phyloP scores from a whole-genome alignment of 768 basidiomycete species.

The Lactifluus rugatus region DNA sequence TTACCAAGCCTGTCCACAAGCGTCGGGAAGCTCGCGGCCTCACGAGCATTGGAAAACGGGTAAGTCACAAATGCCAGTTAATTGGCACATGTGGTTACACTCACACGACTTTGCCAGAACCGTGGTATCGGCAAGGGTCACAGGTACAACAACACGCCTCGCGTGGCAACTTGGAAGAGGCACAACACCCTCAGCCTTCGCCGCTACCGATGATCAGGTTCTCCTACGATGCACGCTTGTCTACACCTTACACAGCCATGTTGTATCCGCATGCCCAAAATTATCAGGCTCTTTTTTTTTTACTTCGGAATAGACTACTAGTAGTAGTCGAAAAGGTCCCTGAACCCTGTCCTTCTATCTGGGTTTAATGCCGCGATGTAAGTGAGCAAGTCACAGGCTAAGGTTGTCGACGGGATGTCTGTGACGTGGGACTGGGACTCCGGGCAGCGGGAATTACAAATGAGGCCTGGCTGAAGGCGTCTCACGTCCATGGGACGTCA shows the following conservation, averaged over 20 bases:
- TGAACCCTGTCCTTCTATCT: not conserved
- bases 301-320: too few species aligned
- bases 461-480: too few species aligned
- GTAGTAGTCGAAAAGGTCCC: not conserved
- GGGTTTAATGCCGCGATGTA: conserved; percentile 2
- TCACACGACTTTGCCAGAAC: conserved; percentile 43
- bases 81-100: conserved; percentile 3
- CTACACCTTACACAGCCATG: conserved; percentile 15
- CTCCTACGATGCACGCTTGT: conserved; percentile 19
- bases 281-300: not conserved
- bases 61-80: conserved; percentile 27
- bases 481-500: too few species aligned
- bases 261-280: conserved; percentile 24
- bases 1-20: conserved; percentile 96
- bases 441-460: too few species aligned
- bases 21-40: conserved; percentile 96
- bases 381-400: too few species aligned
- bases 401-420: too few species aligned
- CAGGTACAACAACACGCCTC: conserved; percentile 87
- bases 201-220: conserved; percentile 61
- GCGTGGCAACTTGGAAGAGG: conserved; percentile 88
- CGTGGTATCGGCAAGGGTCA: conserved; percentile 95
- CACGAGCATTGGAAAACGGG: conserved; percentile 92
- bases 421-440: too few species aligned
- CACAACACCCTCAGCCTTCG: conserved; percentile 96